Evolutionary conservation across 129 eudicot species (phyloP), one percentile per base, ranked within the genome.

Genomic region (Tagetes patula): DNA sequence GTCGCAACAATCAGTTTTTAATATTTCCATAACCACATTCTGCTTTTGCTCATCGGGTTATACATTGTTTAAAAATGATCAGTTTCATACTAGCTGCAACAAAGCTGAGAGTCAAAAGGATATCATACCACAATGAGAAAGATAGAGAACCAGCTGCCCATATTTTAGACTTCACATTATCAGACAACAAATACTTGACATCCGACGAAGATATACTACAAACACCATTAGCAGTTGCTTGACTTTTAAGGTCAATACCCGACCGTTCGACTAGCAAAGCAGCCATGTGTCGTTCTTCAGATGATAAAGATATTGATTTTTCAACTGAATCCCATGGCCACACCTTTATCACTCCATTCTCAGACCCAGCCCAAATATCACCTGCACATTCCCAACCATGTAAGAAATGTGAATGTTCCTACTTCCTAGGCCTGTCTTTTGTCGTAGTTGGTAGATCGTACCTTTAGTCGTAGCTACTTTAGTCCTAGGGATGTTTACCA

Each of bases 301-400:
- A 84, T 59, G 99, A 90, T 63, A 95, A 87, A 71, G 99, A 77
- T 3, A 90, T 87, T 59, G 97, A 95, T 71, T 95, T 95, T 74
- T 90, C 99, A 32, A 95, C 72, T 4, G 97, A 64, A 81, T 95
- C 99, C 96, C 96, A 90, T 69, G 99, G 94, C 97, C 99, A 95
- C 10, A 90, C 81, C 77, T 86, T 90, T 81, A 95, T 88, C 45
- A 64, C 64, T 41, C 99, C 99, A n/a, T 87, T 87, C 74, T 95
- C 99, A 12, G 84, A 83, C 41, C 99, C 97, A 8, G 96, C 67
- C 97, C 99, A 95, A 73, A 95, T 68, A 73, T 95, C 99, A 81
- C 99, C 99, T 94, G 79, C 65, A 76, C 59, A 75, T 62, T 69
- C 59, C 71, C 73, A 37, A 65, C 56, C n/a, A 40, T 52, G 8